phyloP scores from a whole-genome alignment of 768 basidiomycete genomes.

The Amanita phalloides region DNA sequence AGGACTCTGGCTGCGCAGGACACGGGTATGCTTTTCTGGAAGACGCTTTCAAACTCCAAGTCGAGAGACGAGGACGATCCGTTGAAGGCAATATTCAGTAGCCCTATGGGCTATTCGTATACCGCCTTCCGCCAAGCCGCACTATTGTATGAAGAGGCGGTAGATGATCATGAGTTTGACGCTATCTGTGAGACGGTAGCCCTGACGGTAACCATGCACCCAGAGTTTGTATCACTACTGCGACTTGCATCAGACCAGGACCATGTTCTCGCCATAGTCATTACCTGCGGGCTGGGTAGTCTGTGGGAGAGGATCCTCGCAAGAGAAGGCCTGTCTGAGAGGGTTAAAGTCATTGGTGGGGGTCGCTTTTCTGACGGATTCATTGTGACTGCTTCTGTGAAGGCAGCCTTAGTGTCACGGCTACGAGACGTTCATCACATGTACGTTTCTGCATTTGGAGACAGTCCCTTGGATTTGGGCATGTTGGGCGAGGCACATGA shows the following conservation, averaged over 20 bases:
- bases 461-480: constrained; percentile 13
- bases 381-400: constrained; percentile 12
- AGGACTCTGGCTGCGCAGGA: constrained; percentile 12
- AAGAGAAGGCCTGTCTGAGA: constrained; percentile 11
- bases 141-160: constrained; percentile 11
- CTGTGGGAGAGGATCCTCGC: constrained; percentile 12
- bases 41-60: constrained; percentile 6
- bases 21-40: constrained; percentile 13
- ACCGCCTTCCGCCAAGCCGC: constrained; percentile 14
- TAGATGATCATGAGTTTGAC: constrained; percentile 10
- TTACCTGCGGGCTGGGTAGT: constrained; percentile 11
- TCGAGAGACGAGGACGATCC: constrained; percentile 6
- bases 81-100: constrained; percentile 13
- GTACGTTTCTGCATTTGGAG: constrained; percentile 14
- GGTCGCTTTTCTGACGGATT: constrained; percentile 11
- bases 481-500: constrained; percentile 14
- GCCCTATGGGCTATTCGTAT: constrained; percentile 14
- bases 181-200: constrained; percentile 11
- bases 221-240: constrained; percentile 10
- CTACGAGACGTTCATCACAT: constrained; percentile 10
- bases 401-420: constrained; percentile 11
- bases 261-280: constrained; percentile 7
- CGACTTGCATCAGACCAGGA: constrained; percentile 6
- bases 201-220: constrained; percentile 8
- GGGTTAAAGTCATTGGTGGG: constrained; percentile 13